Evolutionary conservation across 1,284 basidiomycete genomes (phyloP), one percentile per base, ranked within the genome.

Genomic region (Ceratobasidium sp.): DNA sequence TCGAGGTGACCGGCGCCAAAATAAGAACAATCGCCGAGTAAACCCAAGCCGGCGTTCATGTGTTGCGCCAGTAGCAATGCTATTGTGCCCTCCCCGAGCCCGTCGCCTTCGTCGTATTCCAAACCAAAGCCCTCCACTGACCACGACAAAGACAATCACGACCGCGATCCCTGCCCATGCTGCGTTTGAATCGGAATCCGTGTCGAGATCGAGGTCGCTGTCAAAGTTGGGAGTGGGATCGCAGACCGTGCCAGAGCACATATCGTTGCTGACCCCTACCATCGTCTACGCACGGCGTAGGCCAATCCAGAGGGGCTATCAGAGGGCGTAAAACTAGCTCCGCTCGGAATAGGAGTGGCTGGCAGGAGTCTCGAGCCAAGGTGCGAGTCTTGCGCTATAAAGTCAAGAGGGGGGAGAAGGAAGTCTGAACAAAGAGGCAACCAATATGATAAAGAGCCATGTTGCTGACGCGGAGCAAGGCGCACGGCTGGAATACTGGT

Each of bases 161-260:
- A 64, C 60, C 25, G 60, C 60, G 32, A 64, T 64, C n/a, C 60
- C 60, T 40, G 60, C 60, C 60, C 60, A 64, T 17, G 60, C 60
- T n/a, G 60, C 47, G 22, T 35, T 38, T 31, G 25, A 40, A 32
- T 22, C 49, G 7, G 45, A 10, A n/a, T 20, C 34, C 8, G 25
- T 34, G 22, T 64, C 60, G 10, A 25, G 29, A 20, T 52, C 60
- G 17, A 38, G 32, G 29, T 64, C 60, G 47, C 47, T 64, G 25
- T 38, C 52, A 3, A 47, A 12, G 34, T 52, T 38, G 12, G 60
- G 47, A 22, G 22, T 47, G 5, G 15, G 27, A 32, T 22, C 43
- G 47, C 45, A 52, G 1, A 31, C 38, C 32, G 45, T 15, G 34
- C 29, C 27, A 43, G 57, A 42, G 22, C 60, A 64, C 60, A 52